Evolutionary conservation across 805 yeast genomes (phyloP), one percentile per base, ranked within the genome.

Genomic region (Candida peoriensis): DNA sequence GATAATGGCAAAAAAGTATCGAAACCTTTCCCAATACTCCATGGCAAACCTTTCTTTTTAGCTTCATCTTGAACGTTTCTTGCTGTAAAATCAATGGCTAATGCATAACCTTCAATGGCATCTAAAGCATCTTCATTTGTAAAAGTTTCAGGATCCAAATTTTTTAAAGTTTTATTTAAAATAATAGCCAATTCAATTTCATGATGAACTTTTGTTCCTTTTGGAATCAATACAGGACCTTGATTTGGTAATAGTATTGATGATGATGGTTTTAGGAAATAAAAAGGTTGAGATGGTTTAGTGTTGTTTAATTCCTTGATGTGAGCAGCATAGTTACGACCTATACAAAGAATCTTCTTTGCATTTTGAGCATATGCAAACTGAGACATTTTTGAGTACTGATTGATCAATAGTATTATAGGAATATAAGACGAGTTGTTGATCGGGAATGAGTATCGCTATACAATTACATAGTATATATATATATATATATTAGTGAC

Each of bases 241-340:
- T 70, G 63, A 25, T 68, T 54, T 33, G 81, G 82, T 15, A 25
- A 16, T 8, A 93, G 68, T 16, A 88, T 70, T 6, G 95, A 70
- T 5, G 95, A 81, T 4, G 83, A 66, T 9, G 99, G 98, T 61
- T 93, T 93, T 45, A 89, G 63, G 57, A 93, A 93, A 69, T 81
- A 93, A 49, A 93, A 90, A 4, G 99, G 99, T 53, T 79, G 85
- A 23, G 69, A 64, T 3, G 99, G 97, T 15, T 74, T 70, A 17
- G 74, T 60, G 55, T 89, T 93, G 67, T 85, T 82, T 38, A 93
- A 67, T 58, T 93, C 99, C 43, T 81, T 74, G 55, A 88, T 85
- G 52, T 93, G 99, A 15, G 95, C 97, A n/a, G 87, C 94, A 57
- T 88, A 93, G 61, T 93, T 93, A 50, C 98, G 81, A 29, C 98